Conservation (phyloP, 371 early-diverging fungal species). For the Lichtheimia corymbifera region DNA sequence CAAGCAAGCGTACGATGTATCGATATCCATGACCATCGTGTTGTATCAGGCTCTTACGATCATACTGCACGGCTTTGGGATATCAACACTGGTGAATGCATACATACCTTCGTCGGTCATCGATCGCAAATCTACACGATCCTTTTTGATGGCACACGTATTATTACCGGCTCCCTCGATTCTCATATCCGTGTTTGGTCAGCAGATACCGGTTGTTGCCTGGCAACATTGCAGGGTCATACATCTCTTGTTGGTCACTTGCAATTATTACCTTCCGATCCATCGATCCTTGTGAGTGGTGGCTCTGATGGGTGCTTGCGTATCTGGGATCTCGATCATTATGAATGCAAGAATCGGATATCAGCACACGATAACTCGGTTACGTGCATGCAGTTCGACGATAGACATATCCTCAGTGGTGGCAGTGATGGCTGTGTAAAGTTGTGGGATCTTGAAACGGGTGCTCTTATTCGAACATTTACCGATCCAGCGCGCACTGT, state of each 20-base stretch:
- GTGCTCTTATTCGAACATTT: slow-evolving; percentile 67
- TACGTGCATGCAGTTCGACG: slow-evolving; percentile 82
- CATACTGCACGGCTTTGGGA: slow-evolving; percentile 87
- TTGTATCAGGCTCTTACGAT: slow-evolving; percentile 91
- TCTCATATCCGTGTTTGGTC: slow-evolving; percentile 75
- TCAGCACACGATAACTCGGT: slow-evolving; percentile 81
- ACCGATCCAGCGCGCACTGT: slow-evolving; percentile 58
- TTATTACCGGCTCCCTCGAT: slow-evolving; percentile 79
- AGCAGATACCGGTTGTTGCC: slow-evolving; percentile 52
- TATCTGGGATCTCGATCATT: slow-evolving; percentile 79
- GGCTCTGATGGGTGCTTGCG: slow-evolving; percentile 85
- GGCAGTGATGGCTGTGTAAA: slow-evolving; percentile 84
- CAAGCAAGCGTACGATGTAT: slow-evolving; percentile 81
- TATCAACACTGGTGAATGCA: slow-evolving; percentile 64
- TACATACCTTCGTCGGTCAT: slow-evolving; percentile 69
- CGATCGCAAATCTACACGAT: slow-evolving; percentile 67
- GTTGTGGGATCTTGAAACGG: slow-evolving; percentile 79
- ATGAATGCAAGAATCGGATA: slow-evolving; percentile 64
- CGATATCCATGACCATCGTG: slow-evolving; percentile 69
- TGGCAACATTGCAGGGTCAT: slow-evolving; percentile 73
- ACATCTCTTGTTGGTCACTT: slow-evolving; percentile 84
- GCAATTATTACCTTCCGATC: slow-evolving; percentile 53
- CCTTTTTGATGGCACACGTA: slow-evolving; percentile 63
- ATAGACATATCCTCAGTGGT: slow-evolving; percentile 75
- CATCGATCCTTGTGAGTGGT: slow-evolving; percentile 5